These are phyloP conservation scores for Auxenochlorella pyrenoidosa DNA, from an alignment of 139 green algal genomes.

Conservation along the genomic window DNA sequence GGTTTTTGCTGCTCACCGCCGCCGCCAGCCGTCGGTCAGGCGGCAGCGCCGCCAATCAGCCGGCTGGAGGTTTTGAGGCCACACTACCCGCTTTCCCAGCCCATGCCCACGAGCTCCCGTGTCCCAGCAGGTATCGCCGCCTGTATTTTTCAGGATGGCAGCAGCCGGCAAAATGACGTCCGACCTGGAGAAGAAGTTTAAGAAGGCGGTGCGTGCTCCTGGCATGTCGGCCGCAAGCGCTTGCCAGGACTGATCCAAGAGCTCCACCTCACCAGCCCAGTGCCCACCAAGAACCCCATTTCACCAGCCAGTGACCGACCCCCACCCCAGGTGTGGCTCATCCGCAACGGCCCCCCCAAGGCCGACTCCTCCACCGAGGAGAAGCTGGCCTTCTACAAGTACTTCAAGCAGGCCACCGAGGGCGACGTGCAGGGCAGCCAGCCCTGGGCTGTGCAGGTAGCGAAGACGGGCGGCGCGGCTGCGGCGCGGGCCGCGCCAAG, in stretches of 20 bases:
- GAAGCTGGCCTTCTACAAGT: conserved; percentile 73
- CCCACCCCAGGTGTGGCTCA: conserved; percentile 55
- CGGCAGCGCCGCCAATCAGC: too few species aligned
- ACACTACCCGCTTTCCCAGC: too few species aligned
- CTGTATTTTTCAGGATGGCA: too few species aligned
- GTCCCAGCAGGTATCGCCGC: too few species aligned
- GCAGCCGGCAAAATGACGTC: background rate
- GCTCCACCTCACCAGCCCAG: too few species aligned
- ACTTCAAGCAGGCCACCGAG: conserved; percentile 78
- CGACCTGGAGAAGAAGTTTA: conserved; percentile 5
- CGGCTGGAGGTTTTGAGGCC: too few species aligned
- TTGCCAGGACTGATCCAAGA: conserved; percentile 61
- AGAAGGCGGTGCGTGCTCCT: conserved; percentile 4
- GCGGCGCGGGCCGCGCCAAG: too few species aligned
- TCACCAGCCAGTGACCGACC: conserved; percentile 48
- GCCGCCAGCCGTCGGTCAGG: too few species aligned
- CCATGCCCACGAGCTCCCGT: too few species aligned
- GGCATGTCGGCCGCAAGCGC: conserved; percentile 26
- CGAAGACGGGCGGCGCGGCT: too few species aligned
- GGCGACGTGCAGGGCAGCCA: conserved; percentile 66
- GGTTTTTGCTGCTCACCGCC: too few species aligned
- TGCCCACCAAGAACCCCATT: too few species aligned
- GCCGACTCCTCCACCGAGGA: conserved; percentile 53
- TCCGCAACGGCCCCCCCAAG: conserved; percentile 70
- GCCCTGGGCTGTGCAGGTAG: conserved; percentile 64